Evolutionary conservation across 305 asterid species (phyloP).

Genomic region (Andrographis paniculata): DNA sequence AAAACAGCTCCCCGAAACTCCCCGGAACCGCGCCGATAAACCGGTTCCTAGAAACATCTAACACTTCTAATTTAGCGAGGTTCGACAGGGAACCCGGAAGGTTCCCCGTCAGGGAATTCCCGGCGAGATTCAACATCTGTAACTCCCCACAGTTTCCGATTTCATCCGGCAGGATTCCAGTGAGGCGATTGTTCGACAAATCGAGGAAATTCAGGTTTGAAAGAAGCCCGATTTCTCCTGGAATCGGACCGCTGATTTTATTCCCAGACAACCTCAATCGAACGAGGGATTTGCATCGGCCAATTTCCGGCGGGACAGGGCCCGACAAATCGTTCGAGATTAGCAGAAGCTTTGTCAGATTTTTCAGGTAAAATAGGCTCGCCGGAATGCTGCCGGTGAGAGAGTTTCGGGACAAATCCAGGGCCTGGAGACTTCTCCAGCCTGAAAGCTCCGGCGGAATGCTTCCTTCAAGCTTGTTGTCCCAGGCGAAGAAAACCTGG

Average conservation of each 20-base stretch:
- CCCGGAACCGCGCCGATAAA: conserved; percentile 52
- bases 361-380: conserved; percentile 42
- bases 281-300: conserved; percentile 49
- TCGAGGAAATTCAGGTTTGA: conserved; percentile 47
- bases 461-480: conserved; percentile 51
- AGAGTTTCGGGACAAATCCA: conserved; percentile 56
- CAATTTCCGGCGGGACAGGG: conserved; percentile 48
- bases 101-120: conserved; percentile 43
- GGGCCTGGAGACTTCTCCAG: conserved; percentile 45
- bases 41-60: conserved; percentile 53
- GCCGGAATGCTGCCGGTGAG: conserved; percentile 49
- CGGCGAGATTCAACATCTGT: conserved; percentile 56
- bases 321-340: conserved; percentile 61
- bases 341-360: conserved; percentile 49
- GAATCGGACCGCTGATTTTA: conserved; percentile 40
- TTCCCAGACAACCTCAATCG: conserved; percentile 52
- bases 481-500: conserved; percentile 61
- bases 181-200: conserved; percentile 45
- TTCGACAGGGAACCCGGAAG: conserved; percentile 48
- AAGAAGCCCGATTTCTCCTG: conserved; percentile 38
- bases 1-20: conserved; percentile 39
- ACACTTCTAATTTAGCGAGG: conserved; percentile 38
- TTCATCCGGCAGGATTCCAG: conserved; percentile 41
- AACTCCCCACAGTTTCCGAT: conserved; percentile 47
- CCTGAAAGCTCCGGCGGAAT: conserved; percentile 47